Percentiles rank a stretch among this genome's conserved stretches.
Evolutionary conservation across 164 flowering plant genomes (phyloP).

Genomic region (Aristolochia fimbriata): DNA sequence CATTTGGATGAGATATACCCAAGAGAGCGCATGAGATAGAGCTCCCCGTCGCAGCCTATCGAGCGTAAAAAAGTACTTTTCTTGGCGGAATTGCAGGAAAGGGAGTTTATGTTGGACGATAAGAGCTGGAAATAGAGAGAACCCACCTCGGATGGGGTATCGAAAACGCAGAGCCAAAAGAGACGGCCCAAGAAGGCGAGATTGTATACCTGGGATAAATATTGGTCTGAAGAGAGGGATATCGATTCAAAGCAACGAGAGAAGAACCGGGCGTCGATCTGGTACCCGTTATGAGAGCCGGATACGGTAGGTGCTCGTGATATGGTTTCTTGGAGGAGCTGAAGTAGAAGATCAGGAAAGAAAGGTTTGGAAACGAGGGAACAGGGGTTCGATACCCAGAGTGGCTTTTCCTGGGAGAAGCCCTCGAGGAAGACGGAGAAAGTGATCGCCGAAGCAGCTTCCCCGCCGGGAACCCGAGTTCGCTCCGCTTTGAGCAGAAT

Average conservation of each 20-base stretch:
- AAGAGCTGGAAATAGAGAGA: constrained; percentile 50
- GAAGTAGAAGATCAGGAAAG: constrained; percentile 65
- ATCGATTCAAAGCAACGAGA: constrained; percentile 44
- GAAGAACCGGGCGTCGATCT: constrained; percentile 15
- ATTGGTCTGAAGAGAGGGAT: constrained; percentile 63
- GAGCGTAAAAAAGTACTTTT: constrained; percentile 43
- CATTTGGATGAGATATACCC: constrained; percentile 74
- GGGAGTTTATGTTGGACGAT: constrained; percentile 35
- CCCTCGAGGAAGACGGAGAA: constrained; percentile 44
- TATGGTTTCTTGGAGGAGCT: constrained; percentile 67
- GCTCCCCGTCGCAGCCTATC: constrained; percentile 65
- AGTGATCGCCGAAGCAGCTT: constrained; percentile 29
- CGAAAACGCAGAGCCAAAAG: constrained; percentile 74
- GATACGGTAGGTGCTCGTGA: constrained; percentile 50
- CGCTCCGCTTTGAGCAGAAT: constrained; percentile 59
- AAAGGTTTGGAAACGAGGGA: constrained; percentile 44
- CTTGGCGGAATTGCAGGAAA: constrained; percentile 27
- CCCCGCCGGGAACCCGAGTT: constrained; percentile 31
- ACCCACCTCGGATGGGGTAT: constrained; percentile 65
- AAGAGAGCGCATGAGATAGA: constrained; percentile 59
- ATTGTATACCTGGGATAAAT: constrained; percentile 53
- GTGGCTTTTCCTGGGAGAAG: constrained; percentile 25
- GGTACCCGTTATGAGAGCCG: neutral
- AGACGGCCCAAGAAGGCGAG: constrained; percentile 59
- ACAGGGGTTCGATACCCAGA: constrained; percentile 80